phyloP scores from a whole-genome alignment of 1,139 yeast species.

The Saccharomyces hybrid region DNA sequence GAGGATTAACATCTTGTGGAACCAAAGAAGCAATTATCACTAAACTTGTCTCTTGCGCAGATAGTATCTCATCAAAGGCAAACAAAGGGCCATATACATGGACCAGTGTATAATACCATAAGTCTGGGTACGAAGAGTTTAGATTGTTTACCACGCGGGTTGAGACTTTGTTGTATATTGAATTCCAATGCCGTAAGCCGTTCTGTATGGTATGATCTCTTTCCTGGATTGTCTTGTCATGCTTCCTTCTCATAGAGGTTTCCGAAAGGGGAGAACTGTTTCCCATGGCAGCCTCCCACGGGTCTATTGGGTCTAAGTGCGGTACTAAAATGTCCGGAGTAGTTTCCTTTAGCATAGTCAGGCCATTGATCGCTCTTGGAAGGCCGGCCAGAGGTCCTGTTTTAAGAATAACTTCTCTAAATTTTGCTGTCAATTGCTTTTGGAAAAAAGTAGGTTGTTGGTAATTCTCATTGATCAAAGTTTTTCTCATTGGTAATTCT shows the following conservation, averaged over 20 bases:
- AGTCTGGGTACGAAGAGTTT: constrained; percentile 72
- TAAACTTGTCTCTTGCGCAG: constrained; percentile 66
- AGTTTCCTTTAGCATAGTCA: constrained; percentile 54
- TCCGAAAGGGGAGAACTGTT: constrained; percentile 13
- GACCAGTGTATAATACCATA: constrained; percentile 65
- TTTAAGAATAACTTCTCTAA: constrained; percentile 70
- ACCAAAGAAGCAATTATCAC: constrained; percentile 73
- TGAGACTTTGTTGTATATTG: constrained; percentile 69
- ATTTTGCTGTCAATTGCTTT: constrained; percentile 42
- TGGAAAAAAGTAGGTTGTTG: constrained; percentile 20
- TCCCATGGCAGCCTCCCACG: constrained; percentile 20
- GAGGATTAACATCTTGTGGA: constrained; percentile 95
- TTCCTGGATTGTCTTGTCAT: constrained; percentile 9
- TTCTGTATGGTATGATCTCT: constrained; percentile 3
- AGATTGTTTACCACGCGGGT: constrained; percentile 60
- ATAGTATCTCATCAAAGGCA: constrained; percentile 56
- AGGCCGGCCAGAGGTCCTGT: constrained; percentile 71
- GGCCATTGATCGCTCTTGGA: constrained; percentile 74
- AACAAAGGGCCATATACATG: constrained; percentile 74
- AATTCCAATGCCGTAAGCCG: constrained; percentile 54
- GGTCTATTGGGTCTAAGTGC: constrained; percentile 14
- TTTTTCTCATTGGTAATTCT: constrained; percentile 5
- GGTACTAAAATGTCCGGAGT: constrained; percentile 48
- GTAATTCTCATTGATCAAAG: constrained; percentile 17
- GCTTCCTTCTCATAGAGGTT: constrained; percentile 9